A percentile compares a stretch with the other conserved stretches of the same genome.
Evolutionary conservation across 352 stramenopile species (phyloP).

Genomic region (Pythium phragmitis): DNA sequence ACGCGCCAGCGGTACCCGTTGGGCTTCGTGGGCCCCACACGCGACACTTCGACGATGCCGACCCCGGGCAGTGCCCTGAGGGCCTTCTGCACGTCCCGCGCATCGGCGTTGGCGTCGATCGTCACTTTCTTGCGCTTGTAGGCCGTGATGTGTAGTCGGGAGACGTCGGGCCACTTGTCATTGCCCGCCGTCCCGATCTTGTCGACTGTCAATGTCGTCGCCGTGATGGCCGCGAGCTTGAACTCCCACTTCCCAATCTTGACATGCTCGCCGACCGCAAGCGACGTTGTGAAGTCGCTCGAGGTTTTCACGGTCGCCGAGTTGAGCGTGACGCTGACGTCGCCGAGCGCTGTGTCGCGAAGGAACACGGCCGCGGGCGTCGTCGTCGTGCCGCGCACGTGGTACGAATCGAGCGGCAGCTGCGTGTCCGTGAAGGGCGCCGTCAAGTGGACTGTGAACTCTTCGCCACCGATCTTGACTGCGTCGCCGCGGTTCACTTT

Average conservation of each 20-base stretch:
- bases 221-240: constrained; percentile 34
- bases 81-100: constrained; percentile 43
- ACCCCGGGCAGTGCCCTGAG: constrained; percentile 50
- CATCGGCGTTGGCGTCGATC: constrained; percentile 49
- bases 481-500: constrained; percentile 65
- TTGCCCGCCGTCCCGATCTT: constrained; percentile 24
- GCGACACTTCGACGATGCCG: constrained; percentile 54
- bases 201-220: constrained; percentile 36
- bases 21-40: constrained; percentile 45
- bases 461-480: constrained; percentile 51
- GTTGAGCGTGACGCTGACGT: constrained; percentile 45
- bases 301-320: constrained; percentile 40
- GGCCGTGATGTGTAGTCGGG: constrained; percentile 50
- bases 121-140: constrained; percentile 71
- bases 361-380: constrained; percentile 41
- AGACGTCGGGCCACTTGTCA: constrained; percentile 39
- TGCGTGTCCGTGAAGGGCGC: constrained; percentile 68
- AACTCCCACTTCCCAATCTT: constrained; percentile 58
- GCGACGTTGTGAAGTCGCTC: constrained; percentile 36
- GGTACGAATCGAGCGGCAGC: constrained; percentile 68
- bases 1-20: constrained; percentile 72
- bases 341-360: constrained; percentile 64
- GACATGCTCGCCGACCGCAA: constrained; percentile 49
- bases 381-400: constrained; percentile 42
- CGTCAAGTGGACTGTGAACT: constrained; percentile 61